A percentile compares a stretch with the other conserved stretches of the same genome.
phyloP scores from a whole-genome alignment of 805 yeast genomes.

The Millerago galiae region DNA sequence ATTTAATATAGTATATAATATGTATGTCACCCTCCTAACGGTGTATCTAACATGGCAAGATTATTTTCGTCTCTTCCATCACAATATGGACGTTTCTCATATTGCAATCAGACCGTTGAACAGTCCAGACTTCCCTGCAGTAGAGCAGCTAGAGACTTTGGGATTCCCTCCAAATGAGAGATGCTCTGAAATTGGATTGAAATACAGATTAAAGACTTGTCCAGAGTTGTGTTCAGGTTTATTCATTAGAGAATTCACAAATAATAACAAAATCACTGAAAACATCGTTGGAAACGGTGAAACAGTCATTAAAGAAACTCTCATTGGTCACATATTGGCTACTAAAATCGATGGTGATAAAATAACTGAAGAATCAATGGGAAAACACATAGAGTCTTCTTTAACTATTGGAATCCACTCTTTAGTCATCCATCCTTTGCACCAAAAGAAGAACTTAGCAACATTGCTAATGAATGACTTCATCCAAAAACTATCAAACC shows the following conservation, averaged over 20 bases:
- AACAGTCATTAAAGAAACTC: slow-evolving; percentile 45
- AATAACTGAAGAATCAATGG: slow-evolving; percentile 58
- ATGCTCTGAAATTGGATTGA: slow-evolving; percentile 53
- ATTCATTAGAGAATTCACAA: slow-evolving; percentile 61
- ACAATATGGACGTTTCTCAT: slow-evolving; percentile 43
- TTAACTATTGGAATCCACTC: slow-evolving; percentile 76
- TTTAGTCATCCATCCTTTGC: slow-evolving; percentile 67
- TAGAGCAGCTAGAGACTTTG: slow-evolving; percentile 50
- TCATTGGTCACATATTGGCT: slow-evolving; percentile 77
- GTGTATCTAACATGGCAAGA: too few species aligned
- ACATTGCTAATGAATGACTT: slow-evolving; percentile 81
- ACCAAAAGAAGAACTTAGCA: slow-evolving; percentile 78
- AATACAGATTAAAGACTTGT: slow-evolving; percentile 69
- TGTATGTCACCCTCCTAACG: neutral
- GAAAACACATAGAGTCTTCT: slow-evolving; percentile 67
- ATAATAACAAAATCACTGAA: slow-evolving; percentile 24
- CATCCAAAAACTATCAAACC: slow-evolving; percentile 82
- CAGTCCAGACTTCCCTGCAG: slow-evolving; percentile 64
- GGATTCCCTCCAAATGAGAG: slow-evolving; percentile 73
- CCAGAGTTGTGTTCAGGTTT: slow-evolving; percentile 91
- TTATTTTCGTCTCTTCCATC: too few species aligned
- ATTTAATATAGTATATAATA: neutral
- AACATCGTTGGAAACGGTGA: slow-evolving; percentile 22
- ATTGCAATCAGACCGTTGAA: slow-evolving; percentile 70
- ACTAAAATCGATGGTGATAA: slow-evolving; percentile 53